Evolutionary conservation across 176 grass and related monocot genomes (phyloP).

Genomic region (Bonia amplexicaulis): DNA sequence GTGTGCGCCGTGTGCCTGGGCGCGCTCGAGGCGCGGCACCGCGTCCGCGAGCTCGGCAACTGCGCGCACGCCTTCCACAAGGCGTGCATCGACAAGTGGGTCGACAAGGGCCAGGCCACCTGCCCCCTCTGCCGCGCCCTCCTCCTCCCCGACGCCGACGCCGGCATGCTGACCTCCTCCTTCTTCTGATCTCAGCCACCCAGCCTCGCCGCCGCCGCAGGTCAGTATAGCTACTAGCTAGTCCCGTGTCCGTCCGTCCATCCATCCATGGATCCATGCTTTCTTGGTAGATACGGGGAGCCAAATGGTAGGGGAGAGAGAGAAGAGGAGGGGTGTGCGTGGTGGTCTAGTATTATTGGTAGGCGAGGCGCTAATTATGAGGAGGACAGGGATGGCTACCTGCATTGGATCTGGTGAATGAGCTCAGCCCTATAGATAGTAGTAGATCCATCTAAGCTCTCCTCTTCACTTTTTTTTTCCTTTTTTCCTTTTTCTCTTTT

Average conservation of each 20-base stretch:
- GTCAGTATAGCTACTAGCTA: constrained; percentile 17
- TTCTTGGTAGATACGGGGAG: constrained; percentile 9
- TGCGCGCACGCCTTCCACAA: constrained; percentile 78
- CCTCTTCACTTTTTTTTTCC: neutral
- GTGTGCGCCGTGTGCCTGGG: constrained; percentile 69
- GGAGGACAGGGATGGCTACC: constrained; percentile 46
- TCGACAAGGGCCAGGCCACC: constrained; percentile 69
- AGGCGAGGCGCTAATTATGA: constrained; percentile 47
- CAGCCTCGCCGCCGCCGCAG: neutral
- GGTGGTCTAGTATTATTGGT: constrained; percentile 35
- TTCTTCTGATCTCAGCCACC: constrained; percentile 18
- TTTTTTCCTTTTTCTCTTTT: neutral
- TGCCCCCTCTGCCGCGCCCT: constrained; percentile 70
- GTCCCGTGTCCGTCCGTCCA: neutral
- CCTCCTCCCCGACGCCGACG: constrained; percentile 32
- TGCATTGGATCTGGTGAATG: constrained; percentile 51
- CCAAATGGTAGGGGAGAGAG: neutral
- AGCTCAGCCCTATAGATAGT: neutral
- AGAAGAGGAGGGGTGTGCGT: neutral
- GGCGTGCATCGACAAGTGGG: constrained; percentile 86
- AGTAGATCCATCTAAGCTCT: neutral
- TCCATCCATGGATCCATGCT: constrained; percentile 20
- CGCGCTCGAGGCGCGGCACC: constrained; percentile 49
- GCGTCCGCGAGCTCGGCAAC: constrained; percentile 65
- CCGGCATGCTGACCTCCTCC: neutral